Conservation (phyloP, 2,329 filamentous ascomycete genomes). For the Claviceps sp. region DNA sequence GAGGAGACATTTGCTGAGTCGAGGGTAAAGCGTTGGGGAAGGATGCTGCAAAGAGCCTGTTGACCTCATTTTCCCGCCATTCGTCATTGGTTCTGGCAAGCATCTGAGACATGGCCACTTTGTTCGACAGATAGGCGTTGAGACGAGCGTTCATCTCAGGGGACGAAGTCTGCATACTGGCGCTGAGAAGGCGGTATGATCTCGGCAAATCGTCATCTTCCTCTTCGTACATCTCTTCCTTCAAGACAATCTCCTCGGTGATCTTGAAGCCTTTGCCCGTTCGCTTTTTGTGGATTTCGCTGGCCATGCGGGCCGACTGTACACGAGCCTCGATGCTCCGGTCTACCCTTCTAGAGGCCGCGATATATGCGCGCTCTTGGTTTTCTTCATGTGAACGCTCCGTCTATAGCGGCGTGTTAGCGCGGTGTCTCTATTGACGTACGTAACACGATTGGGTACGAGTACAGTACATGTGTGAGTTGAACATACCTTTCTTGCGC, state of each 20-base stretch:
- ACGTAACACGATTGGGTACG: neutral
- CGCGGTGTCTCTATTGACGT: neutral
- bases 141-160: conserved; percentile 48
- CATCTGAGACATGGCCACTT: conserved; percentile 29
- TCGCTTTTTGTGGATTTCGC: conserved; percentile 78
- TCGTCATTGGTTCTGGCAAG: conserved; percentile 22
- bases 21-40: conserved; percentile 27
- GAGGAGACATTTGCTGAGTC: conserved; percentile 10
- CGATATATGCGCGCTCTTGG: conserved; percentile 81
- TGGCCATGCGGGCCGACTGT: conserved; percentile 75
- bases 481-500: neutral
- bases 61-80: conserved; percentile 32
- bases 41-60: conserved; percentile 31
- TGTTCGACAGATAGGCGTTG: conserved; percentile 31
- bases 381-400: conserved; percentile 71
- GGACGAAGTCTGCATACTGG: conserved; percentile 47
- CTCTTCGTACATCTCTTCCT: conserved; percentile 94
- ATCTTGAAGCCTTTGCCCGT: conserved; percentile 74
- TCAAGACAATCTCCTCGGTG: conserved; percentile 72
- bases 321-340: conserved; percentile 77
- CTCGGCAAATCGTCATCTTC: conserved; percentile 70
- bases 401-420: conserved; percentile 31
- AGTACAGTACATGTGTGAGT: neutral
- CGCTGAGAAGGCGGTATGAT: conserved; percentile 49
- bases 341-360: conserved; percentile 76